These are phyloP conservation scores for Sclerotinia subarctica DNA, from an alignment of 2,329 filamentous ascomycete genomes.

Conservation along the genomic window DNA sequence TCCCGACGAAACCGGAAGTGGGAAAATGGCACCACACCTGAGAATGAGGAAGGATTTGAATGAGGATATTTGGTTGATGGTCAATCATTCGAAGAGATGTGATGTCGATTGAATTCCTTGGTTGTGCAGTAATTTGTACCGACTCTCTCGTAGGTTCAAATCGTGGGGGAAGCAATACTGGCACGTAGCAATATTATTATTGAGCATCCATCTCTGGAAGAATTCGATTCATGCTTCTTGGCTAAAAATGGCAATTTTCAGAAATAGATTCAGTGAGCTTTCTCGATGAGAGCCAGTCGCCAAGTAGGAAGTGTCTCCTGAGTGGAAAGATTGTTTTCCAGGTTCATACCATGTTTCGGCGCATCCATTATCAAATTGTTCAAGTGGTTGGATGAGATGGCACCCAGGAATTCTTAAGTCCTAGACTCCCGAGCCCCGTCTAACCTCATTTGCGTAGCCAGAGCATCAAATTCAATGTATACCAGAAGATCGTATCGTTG, in stretches of 20 bases:
- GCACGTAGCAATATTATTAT: not conserved
- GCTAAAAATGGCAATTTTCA: not conserved
- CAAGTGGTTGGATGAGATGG: not conserved
- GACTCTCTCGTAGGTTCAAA: too few species aligned
- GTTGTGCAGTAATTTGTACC: not conserved
- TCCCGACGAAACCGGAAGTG: not conserved
- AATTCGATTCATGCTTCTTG: not conserved
- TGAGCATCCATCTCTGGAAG: too few species aligned
- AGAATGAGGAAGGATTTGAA: constrained; percentile 1
- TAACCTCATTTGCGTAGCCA: not conserved
- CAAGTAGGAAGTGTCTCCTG: not conserved
- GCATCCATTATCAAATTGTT: constrained; percentile 7
- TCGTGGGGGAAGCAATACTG: not conserved
- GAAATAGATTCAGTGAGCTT: too few species aligned
- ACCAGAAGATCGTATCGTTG: not conserved
- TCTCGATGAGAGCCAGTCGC: not conserved
- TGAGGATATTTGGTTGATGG: not conserved
- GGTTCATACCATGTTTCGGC: not conserved
- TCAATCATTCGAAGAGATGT: not conserved
- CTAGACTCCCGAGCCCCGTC: not conserved
- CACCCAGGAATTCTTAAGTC: not conserved
- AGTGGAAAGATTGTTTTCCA: not conserved
- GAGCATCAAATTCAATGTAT: not conserved
- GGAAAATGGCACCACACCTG: not conserved
- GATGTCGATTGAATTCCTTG: not conserved